Percentiles rank a stretch among this genome's conserved stretches.
Conservation (phyloP, 768 basidiomycete species). For the Coprinellus micaceus region DNA sequence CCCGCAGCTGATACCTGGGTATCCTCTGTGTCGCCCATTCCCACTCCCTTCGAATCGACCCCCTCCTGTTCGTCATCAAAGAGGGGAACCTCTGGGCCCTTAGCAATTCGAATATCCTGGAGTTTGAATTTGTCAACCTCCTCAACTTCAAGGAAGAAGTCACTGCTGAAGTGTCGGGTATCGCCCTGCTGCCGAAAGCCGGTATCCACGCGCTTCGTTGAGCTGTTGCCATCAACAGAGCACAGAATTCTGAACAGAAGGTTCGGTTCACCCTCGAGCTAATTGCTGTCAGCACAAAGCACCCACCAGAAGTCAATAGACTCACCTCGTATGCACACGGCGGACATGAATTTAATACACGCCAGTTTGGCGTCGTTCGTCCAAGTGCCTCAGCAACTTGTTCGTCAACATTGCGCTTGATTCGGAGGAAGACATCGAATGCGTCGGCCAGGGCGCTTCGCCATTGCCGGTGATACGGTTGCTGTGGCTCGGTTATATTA, state of each 20-base stretch:
- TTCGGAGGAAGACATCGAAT: slow-evolving; percentile 17
- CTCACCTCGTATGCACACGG: slow-evolving; percentile 14
- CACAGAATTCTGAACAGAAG: slow-evolving; percentile 19
- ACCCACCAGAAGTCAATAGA: background rate
- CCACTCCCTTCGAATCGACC: background rate
- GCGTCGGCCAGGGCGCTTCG: slow-evolving; percentile 8
- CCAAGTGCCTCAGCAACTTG: slow-evolving; percentile 16
- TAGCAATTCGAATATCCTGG: background rate
- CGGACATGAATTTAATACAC: slow-evolving; percentile 10
- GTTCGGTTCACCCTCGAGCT: slow-evolving; percentile 17
- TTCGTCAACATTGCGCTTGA: slow-evolving; percentile 27
- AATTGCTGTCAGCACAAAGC: background rate
- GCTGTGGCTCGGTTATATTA: slow-evolving; percentile 26
- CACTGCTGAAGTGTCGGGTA: background rate
- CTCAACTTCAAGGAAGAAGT: background rate
- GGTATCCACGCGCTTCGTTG: slow-evolving; percentile 20
- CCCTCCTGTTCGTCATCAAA: background rate
- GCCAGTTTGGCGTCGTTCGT: background rate
- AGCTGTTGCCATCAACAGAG: slow-evolving; percentile 28
- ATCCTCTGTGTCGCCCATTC: background rate
- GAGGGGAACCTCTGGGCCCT: background rate
- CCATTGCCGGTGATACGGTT: slow-evolving; percentile 22
- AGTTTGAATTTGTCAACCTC: background rate
- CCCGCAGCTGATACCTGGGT: background rate
- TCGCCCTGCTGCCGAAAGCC: background rate